A percentile compares a stretch with the other conserved stretches of the same genome.
phyloP scores from a whole-genome alignment of 2,329 filamentous ascomycete species.

The Fusarium cyanostomum region DNA sequence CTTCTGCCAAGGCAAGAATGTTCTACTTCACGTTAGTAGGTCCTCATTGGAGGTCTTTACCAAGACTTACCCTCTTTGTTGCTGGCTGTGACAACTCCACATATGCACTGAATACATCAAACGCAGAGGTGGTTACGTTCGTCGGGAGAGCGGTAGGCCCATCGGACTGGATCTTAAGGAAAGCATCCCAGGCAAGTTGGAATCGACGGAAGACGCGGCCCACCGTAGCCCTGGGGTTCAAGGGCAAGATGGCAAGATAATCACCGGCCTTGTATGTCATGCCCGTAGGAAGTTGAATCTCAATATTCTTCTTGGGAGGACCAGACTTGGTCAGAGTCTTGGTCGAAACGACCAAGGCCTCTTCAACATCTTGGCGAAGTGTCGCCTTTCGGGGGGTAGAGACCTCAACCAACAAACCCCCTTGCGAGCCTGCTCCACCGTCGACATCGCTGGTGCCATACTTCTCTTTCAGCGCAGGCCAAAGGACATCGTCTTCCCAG shows the following conservation, averaged over 20 bases:
- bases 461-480: conserved; percentile 59
- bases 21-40: conserved; percentile 42
- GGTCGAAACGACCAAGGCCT: conserved; percentile 35
- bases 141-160: conserved; percentile 64
- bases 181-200: conserved; percentile 73
- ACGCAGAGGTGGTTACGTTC: conserved; percentile 65
- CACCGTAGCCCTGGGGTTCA: conserved; percentile 72
- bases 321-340: conserved; percentile 37
- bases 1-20: conserved; percentile 57
- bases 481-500: conserved; percentile 69
- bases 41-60: not conserved
- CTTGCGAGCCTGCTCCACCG: conserved; percentile 8
- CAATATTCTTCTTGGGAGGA: conserved; percentile 68
- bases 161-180: conserved; percentile 67
- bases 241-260: conserved; percentile 77
- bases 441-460: conserved; percentile 39
- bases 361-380: conserved; percentile 40
- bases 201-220: conserved; percentile 72
- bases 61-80: conserved; percentile 66
- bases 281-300: conserved; percentile 72
- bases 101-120: conserved; percentile 73
- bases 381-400: conserved; percentile 37
- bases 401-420: conserved; percentile 33
- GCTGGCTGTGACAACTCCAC: conserved; percentile 78
- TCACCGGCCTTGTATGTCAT: conserved; percentile 77